Base-by-base conservation (phyloP, 106 monocot species). In the Allium fistulosum region DNA sequence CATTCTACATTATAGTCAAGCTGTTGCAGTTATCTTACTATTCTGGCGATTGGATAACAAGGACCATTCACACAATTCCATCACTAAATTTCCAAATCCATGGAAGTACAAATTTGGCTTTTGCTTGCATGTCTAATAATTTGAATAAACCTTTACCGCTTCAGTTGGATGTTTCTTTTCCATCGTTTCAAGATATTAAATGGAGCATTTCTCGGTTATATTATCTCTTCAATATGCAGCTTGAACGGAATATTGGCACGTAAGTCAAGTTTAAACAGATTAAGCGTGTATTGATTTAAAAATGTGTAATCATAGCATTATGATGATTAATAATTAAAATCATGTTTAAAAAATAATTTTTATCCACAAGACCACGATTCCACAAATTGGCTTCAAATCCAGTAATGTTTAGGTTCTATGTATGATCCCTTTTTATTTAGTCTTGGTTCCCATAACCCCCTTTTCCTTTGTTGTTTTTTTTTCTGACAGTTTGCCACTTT, bases 191-290 rank as follows among this genome's bases (percentile, higher is more conserved):
- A 66, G 82, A 89, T 85, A 69, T 89, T 62, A 80, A 75, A 82
- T 89, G 85, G 89, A 77, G 77, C 64, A 37, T 89, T 51, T 74
- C 85, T 69, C 85, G 89, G 26, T 52, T 82, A 17, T 89, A 89
- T 76, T 89, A 89, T 80, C 57, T 89, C 48, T 82, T 89, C 77
- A 89, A 85, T 78, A 66, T 80, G 63, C 89, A 85, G 58, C 89
- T 89, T 70, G 89, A 89, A 68, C 74, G 89, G 61, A 89, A 89
- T 67, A 89, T 89, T 67, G 82, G 79, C 85, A 72, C 76, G 89
- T 89, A 82, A 74, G 89, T 85, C 45, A 46, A 48, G 49, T 49
- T 37, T 7, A 49, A 17, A 15, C 60, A 7, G 8, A n/a, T 65
- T 17, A 17, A 65, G 65, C 49, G 2, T 63, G 37, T 37, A 37